Percentiles rank a stretch among this genome's conserved stretches.
These are phyloP conservation scores for Penicillium sp. DNA, from an alignment of 2,329 filamentous ascomycete species.

Conservation along the genomic window DNA sequence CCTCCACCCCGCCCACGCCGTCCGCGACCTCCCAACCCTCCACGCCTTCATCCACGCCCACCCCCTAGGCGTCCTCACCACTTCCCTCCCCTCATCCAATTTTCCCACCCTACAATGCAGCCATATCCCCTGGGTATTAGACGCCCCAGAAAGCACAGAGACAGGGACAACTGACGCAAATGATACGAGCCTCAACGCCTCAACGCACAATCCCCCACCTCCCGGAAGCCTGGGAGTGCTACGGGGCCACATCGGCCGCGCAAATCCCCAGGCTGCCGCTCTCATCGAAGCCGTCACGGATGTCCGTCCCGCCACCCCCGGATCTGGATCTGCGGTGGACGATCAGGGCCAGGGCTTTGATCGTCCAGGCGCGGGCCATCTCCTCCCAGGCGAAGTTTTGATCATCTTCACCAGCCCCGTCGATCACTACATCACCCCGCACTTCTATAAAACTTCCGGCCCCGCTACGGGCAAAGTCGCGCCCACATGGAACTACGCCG, in stretches of 20 bases:
- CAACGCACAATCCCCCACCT: background rate
- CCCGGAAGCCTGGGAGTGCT: slow-evolving; percentile 3
- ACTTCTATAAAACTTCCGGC: slow-evolving; percentile 56
- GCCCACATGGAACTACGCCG: slow-evolving; percentile 71
- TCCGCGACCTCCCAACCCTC: slow-evolving; percentile 18
- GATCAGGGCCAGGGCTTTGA: background rate
- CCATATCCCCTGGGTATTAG: slow-evolving; percentile 24
- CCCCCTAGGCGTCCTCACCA: slow-evolving; percentile 22
- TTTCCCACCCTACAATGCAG: slow-evolving; percentile 21
- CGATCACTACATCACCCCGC: slow-evolving; percentile 45
- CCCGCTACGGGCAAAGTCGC: slow-evolving; percentile 63
- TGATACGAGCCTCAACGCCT: background rate
- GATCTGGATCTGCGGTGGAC: background rate
- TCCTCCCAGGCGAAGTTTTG: slow-evolving; percentile 14
- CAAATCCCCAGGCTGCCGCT: slow-evolving; percentile 23
- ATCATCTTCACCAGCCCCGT: slow-evolving; percentile 22
- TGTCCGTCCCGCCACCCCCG: background rate
- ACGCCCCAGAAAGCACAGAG: background rate
- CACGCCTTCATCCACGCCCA: slow-evolving; percentile 22
- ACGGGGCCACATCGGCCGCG: slow-evolving; percentile 23
- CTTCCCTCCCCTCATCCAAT: slow-evolving; percentile 16
- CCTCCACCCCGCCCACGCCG: slow-evolving; percentile 20
- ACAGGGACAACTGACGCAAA: background rate
- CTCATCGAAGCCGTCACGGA: slow-evolving; percentile 16
- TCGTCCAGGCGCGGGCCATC: too few relatives aligned